Base-by-base conservation (phyloP, 495 filamentous ascomycete genomes). In the Talaromyces nanjingensis region DNA sequence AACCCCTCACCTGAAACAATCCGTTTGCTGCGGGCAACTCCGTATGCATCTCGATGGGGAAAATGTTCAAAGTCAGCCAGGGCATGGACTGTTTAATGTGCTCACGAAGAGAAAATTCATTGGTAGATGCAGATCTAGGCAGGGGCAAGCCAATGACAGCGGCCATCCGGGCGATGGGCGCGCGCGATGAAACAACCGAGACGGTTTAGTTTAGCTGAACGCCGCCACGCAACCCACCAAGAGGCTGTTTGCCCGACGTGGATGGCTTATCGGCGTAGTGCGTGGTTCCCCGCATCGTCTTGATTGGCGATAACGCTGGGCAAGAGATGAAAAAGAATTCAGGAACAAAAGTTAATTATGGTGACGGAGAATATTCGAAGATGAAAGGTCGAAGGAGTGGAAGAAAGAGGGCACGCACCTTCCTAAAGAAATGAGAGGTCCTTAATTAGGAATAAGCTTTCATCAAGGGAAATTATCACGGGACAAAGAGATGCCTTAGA, bases 171-270 rank as follows among this genome's bases (percentile, higher is more conserved):
- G 29, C 14, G 57, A 39, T 27, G 57, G 34, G 57, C 57, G 16
- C 18, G 31, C n/a, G 29, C 29, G 57, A 59, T 59, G 57, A 59
- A 59, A 59, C 57, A 37, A 39, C 57, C 6, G 57, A 16, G 24
- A 59, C 2, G 55, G 16, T 14, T 29, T 59, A 29, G 55, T 16
- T 18, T 59, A 59, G 55, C 31, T 25, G 22, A 59, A 16, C 24
- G 24, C 24, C 29, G 57, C 57, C 29, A 25, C 12, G 3, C 34
- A 22, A 39, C 3, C 12, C 22, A n/a, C 22, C 14, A 6, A 16
- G 4, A 4, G n/a, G 56, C 56, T 39, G 34, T 39, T 14, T 39
- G 27, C 2, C 27, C 33, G 53, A 16, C 20, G 25, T 20, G n/a
- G 8, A 16, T 16, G 27, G 18, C 56, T 20, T 37, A 20, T 20